phyloP scores from a whole-genome alignment of 2,329 filamentous ascomycete genomes.

The Penicillium sp. region DNA sequence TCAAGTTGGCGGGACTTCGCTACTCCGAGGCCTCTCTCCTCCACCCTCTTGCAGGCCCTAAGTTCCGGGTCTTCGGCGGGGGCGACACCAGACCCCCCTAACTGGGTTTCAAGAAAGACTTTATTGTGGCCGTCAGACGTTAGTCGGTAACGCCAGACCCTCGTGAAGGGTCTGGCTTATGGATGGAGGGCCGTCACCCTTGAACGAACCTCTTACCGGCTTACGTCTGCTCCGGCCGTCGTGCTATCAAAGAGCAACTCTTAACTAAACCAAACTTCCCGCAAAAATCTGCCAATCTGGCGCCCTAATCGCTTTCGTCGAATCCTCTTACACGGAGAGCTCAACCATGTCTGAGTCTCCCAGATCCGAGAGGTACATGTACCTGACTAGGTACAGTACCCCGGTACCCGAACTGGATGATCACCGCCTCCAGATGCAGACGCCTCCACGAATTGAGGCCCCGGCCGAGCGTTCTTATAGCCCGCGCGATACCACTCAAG shows the following conservation, averaged over 20 bases:
- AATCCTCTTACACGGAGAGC: not conserved
- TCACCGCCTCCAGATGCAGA: slow-evolving; percentile 62
- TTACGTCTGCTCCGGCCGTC: slow-evolving; percentile 27
- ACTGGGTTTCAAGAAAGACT: slow-evolving; percentile 55
- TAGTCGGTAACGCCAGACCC: slow-evolving; percentile 43
- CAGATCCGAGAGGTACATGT: slow-evolving; percentile 64
- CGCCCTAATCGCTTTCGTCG: slow-evolving; percentile 11
- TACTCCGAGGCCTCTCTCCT: slow-evolving; percentile 70
- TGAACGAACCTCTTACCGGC: slow-evolving; percentile 30
- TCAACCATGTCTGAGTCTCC: slow-evolving; percentile 53
- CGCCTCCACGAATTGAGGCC: slow-evolving; percentile 33
- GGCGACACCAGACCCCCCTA: slow-evolving; percentile 98
- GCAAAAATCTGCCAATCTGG: slow-evolving; percentile 18
- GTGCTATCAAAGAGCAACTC: slow-evolving; percentile 23
- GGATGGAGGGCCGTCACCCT: slow-evolving; percentile 36
- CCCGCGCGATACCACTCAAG: slow-evolving; percentile 44
- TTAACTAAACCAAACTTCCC: slow-evolving; percentile 3
- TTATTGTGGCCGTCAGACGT: slow-evolving; percentile 39
- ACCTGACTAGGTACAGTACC: slow-evolving; percentile 62
- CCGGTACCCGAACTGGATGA: slow-evolving; percentile 74
- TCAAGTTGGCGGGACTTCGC: slow-evolving; percentile 92
- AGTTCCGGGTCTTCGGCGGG: slow-evolving; percentile 92
- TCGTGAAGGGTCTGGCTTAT: slow-evolving; percentile 46
- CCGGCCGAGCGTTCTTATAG: slow-evolving; percentile 39
- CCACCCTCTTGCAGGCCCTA: slow-evolving; percentile 88